Evolutionary conservation across 371 early-diverging fungal genomes (phyloP).

Genomic region (Mortierella sp.): DNA sequence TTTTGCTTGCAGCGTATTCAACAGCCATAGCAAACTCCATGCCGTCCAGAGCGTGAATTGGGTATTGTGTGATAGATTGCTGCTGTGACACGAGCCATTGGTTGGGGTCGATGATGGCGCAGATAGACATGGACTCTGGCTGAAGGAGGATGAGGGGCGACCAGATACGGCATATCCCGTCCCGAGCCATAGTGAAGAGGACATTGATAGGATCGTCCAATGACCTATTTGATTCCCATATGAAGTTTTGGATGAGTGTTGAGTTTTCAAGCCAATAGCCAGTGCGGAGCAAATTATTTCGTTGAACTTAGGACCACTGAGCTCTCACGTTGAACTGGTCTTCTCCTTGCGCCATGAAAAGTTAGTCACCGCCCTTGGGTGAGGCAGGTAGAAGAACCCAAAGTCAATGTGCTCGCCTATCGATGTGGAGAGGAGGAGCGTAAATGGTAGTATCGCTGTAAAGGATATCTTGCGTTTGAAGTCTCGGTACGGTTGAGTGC

Average conservation of each 20-base stretch:
- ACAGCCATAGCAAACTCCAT: slow-evolving; percentile 69
- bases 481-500: background rate
- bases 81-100: slow-evolving; percentile 75
- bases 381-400: slow-evolving; percentile 77
- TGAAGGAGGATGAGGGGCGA: slow-evolving; percentile 64
- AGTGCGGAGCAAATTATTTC: background rate
- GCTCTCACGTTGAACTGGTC: slow-evolving; percentile 39
- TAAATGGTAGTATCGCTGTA: background rate
- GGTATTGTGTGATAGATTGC: slow-evolving; percentile 28
- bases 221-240: background rate
- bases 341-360: slow-evolving; percentile 77
- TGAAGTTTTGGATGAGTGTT: background rate
- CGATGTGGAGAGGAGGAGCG: background rate
- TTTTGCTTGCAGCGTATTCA: slow-evolving; percentile 50
- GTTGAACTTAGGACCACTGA: background rate
- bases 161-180: slow-evolving; percentile 86
- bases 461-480: too few species aligned
- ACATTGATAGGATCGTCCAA: slow-evolving; percentile 59
- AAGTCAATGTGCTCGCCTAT: slow-evolving; percentile 49
- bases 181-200: slow-evolving; percentile 79
- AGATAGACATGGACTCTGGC: slow-evolving; percentile 71
- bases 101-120: slow-evolving; percentile 79
- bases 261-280: background rate
- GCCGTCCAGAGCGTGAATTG: slow-evolving; percentile 78
- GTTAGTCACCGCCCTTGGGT: slow-evolving; percentile 74